A percentile compares a stretch with the other conserved stretches of the same genome.
These are phyloP conservation scores for Scutellaria baicalensis DNA, from an alignment of 257 asterid species.

Conservation along the genomic window DNA sequence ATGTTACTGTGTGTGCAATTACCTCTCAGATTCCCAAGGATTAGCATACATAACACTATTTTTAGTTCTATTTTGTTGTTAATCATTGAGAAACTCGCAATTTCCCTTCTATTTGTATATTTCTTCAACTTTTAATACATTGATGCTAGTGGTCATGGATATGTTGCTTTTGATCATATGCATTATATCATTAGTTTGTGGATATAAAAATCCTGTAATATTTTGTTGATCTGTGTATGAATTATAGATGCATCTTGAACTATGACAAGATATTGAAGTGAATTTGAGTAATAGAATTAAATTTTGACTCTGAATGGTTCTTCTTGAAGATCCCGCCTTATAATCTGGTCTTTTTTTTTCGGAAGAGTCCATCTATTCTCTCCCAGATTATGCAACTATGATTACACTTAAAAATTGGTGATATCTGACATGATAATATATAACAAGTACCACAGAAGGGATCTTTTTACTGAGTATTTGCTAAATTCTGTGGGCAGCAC, in stretches of 20 bases:
- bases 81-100: not conserved
- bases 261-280: not conserved
- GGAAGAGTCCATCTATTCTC: not conserved
- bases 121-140: not conserved
- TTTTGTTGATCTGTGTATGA: not conserved
- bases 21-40: not conserved
- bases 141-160: not conserved
- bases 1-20: not conserved
- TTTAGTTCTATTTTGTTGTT: not conserved
- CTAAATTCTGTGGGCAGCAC: not conserved
- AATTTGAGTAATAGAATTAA: not conserved
- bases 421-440: not conserved
- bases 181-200: not conserved
- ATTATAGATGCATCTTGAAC: not conserved
- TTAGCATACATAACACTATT: not conserved
- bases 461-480: not conserved
- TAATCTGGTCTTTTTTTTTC: not conserved
- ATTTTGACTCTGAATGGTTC: not conserved
- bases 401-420: not conserved
- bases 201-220: not conserved
- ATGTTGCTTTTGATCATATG: not conserved
- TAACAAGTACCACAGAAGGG: not conserved
- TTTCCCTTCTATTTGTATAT: not conserved
- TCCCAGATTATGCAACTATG: not conserved
- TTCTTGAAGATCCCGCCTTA: not conserved